Evolutionary conservation across 495 filamentous ascomycete species (phyloP), one percentile per base, ranked within the genome.

Genomic region (Hypoxylon fragiforme): DNA sequence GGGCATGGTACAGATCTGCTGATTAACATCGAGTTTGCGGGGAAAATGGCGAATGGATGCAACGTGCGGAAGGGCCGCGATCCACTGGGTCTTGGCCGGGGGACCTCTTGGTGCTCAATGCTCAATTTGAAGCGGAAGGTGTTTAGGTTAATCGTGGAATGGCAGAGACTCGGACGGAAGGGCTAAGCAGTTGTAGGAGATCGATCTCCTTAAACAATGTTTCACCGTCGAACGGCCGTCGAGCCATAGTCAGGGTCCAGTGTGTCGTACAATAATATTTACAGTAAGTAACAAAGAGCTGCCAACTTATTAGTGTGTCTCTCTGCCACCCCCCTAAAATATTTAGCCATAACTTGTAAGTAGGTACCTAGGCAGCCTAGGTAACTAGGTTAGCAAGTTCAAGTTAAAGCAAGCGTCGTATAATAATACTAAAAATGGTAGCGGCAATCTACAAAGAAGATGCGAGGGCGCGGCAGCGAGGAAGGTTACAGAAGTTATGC

Each of bases 111-210:
- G 8, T 47, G 46, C 32, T 43, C 38, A 56, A 56, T 62, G 46
- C 32, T 43, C 38, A 56, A 56, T 62, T 56, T 56, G 51, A 62
- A 62, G 58, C 58, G 58, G 58, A 51, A 56, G 58, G 43, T 56
- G 58, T 62, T 28, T 52, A 44, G 24, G 24, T 4, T 24, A 18
- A 2, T 3, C n/a, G 31, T 48, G 44, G 42, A 43, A 48, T 47
- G 39, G 26, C 35, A 54, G 37, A 55, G 28, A 9, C 40, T 7
- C 38, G 21, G 44, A 38, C 44, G 44, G 44, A 56, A 44, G 43
- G 58, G 31, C 43, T 48, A 43, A 36, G 40, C 39, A 28, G 4
- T 18, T 18, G 14, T 28, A 28, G 4, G 4, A 28, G 34, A 3
- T 16, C 3, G 7, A 8, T 34, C 16, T 16, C 35, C 30, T 51